A percentile compares a stretch with the other conserved stretches of the same genome.
Conservation (phyloP, 345 rosid species). For the Linum tenue region DNA sequence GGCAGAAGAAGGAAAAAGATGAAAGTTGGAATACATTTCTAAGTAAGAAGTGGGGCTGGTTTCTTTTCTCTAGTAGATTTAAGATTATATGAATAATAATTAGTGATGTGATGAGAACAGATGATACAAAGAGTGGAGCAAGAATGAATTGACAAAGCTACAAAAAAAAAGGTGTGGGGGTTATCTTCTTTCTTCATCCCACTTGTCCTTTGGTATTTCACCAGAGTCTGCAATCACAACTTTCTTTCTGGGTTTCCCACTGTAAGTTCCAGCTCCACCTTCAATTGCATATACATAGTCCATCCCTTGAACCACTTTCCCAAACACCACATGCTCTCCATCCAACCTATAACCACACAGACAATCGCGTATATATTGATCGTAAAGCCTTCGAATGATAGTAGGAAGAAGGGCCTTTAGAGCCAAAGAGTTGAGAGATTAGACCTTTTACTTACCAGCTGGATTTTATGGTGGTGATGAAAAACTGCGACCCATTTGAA, state of each 20-base stretch:
- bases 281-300: conserved; percentile 76
- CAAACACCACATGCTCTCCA: conserved; percentile 90
- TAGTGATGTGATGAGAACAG: background rate
- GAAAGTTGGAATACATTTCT: background rate
- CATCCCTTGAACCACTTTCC: conserved; percentile 93
- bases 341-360: conserved; percentile 53
- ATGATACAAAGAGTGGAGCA: conserved; percentile 2
- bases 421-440: background rate
- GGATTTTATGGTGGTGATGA: conserved; percentile 84
- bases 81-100: background rate
- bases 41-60: background rate
- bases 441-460: conserved; percentile 53
- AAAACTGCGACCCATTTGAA: conserved; percentile 95
- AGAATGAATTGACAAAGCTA: background rate
- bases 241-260: conserved; percentile 85
- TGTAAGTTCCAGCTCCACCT: conserved; percentile 98
- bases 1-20: background rate
- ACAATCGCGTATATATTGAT: background rate
- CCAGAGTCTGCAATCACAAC: conserved; percentile 74
- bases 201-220: conserved; percentile 74
- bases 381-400: background rate
- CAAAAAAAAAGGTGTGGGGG: background rate
- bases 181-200: conserved; percentile 23
- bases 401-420: background rate
- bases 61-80: background rate